phyloP scores from a whole-genome alignment of 179 eudicot genomes.

The Spinacia oleracea region DNA sequence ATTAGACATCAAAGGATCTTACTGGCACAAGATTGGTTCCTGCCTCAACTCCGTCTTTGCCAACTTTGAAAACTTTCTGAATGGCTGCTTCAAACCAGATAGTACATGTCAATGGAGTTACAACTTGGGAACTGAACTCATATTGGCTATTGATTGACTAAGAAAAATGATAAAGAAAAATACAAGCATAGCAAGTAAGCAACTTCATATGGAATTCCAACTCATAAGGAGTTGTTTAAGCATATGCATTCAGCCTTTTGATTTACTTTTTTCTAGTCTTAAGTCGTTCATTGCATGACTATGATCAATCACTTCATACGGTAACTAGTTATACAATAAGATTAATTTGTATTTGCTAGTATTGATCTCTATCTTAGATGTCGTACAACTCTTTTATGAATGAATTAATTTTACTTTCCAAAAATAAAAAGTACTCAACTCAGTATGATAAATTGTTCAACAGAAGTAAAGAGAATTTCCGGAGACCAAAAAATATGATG shows the following conservation, averaged over 20 bases:
- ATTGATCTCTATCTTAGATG: no score
- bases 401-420: no score
- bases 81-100: slow-evolving; percentile 41
- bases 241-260: background rate
- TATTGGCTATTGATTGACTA: background rate
- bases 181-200: background rate
- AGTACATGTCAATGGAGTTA: slow-evolving; percentile 8
- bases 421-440: background rate
- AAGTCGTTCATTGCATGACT: background rate
- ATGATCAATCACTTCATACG: background rate
- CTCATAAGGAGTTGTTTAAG: background rate
- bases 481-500: background rate
- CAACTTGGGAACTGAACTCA: background rate
- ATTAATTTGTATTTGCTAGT: no score
- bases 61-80: slow-evolving; percentile 68
- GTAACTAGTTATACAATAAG: background rate
- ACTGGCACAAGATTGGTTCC: slow-evolving; percentile 93
- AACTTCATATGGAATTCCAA: background rate
- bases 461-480: background rate
- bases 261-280: background rate
- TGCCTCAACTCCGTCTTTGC: slow-evolving; percentile 89
- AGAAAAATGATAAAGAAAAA: background rate
- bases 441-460: background rate
- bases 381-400: no score
- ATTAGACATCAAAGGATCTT: slow-evolving; percentile 29